Evolutionary conservation across 23 red algal species (phyloP).

Genomic region (Gracilaria vermiculophylla): DNA sequence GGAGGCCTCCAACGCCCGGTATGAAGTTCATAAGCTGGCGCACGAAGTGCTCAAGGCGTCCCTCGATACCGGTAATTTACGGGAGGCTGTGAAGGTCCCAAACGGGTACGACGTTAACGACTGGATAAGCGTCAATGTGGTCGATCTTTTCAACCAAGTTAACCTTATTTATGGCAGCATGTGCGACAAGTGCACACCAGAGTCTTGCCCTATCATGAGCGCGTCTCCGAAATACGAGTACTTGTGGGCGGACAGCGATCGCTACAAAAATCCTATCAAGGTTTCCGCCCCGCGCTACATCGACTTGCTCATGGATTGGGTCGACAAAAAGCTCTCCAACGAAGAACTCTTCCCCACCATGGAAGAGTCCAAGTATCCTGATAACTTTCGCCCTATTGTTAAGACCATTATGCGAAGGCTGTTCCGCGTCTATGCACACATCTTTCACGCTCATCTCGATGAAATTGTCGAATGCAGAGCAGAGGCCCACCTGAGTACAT

Average conservation of each 20-base stretch:
- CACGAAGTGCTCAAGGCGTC: conserved; percentile 71
- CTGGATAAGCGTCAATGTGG: conserved; percentile 89
- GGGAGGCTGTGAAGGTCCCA: conserved; percentile 84
- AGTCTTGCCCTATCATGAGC: conserved; percentile 94
- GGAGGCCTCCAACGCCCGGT: conserved; percentile 66
- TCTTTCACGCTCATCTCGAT: conserved; percentile 93
- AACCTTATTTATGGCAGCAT: conserved; percentile 93
- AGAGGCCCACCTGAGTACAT: conserved; percentile 91
- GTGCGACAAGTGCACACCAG: conserved; percentile 92
- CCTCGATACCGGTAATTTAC: conserved; percentile 75
- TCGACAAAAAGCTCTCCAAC: conserved; percentile 71
- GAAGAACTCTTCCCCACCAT: conserved; percentile 64
- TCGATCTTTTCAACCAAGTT: conserved; percentile 98
- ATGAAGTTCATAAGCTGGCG: conserved; percentile 74
- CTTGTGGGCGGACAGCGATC: conserved; percentile 89
- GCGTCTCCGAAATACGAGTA: conserved; percentile 96
- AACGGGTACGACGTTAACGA: conserved; percentile 91
- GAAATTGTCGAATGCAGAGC: conserved; percentile 87
- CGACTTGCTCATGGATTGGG: conserved; percentile 87
- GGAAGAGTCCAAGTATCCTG: conserved; percentile 68
- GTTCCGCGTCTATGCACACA: conserved; percentile 94
- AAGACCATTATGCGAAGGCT: conserved; percentile 92
- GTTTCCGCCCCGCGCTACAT: conserved; percentile 92
- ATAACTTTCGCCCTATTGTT: conserved; percentile 67
- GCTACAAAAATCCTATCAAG: conserved; percentile 77